Evolutionary conservation across 1,284 basidiomycete genomes (phyloP).

Genomic region (Trichosporon coremiiforme): DNA sequence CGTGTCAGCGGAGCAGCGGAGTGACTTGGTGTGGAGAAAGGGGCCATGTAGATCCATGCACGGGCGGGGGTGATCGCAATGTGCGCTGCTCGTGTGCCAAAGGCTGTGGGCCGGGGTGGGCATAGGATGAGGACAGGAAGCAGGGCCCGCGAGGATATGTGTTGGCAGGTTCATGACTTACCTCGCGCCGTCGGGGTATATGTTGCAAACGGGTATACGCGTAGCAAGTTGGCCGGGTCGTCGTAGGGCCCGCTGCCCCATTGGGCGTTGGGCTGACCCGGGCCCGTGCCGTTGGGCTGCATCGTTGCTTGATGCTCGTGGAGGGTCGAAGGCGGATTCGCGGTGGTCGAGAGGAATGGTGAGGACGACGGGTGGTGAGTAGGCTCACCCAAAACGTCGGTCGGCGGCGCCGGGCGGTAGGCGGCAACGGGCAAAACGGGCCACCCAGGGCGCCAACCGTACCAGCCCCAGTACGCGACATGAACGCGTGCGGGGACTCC

Average conservation of each 20-base stretch:
- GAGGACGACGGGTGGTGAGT: constrained; percentile 2
- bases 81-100: neutral
- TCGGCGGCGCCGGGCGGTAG: constrained; percentile 9
- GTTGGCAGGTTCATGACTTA: constrained; percentile 32
- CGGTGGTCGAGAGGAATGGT: constrained; percentile 19
- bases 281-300: constrained; percentile 17
- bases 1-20: neutral
- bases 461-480: constrained; percentile 7
- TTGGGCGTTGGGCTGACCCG: constrained; percentile 18
- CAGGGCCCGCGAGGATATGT: constrained; percentile 4
- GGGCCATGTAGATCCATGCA: neutral
- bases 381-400: constrained; percentile 7
- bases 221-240: constrained; percentile 46
- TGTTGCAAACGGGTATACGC: constrained; percentile 51
- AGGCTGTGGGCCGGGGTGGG: neutral
- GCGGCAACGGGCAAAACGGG: constrained; percentile 8
- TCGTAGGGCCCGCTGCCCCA: constrained; percentile 30
- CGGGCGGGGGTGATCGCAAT: neutral
- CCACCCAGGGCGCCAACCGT: too few species aligned
- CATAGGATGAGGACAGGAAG: neutral
- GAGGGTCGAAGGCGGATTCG: constrained; percentile 15
- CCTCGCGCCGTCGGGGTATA: constrained; percentile 54
- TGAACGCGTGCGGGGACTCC: constrained; percentile 17
- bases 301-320: constrained; percentile 4
- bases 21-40: neutral